phyloP scores from a whole-genome alignment of 148 eudicot species.

The Heliamphora exappendiculata region DNA sequence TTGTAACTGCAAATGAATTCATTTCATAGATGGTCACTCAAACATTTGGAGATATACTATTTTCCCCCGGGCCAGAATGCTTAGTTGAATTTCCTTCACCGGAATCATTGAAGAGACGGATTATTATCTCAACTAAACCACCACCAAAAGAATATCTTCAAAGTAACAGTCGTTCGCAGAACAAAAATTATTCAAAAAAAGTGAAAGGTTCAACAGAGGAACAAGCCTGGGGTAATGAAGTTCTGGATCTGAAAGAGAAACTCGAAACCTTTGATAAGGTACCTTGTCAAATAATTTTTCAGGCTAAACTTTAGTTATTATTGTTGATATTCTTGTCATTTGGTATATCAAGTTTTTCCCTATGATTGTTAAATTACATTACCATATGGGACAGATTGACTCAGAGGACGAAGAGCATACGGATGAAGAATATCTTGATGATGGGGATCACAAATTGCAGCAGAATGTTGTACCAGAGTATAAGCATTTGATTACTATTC shows the following conservation, averaged over 20 bases:
- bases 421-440: conserved; percentile 42
- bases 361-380: too few species aligned
- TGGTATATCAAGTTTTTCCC: background rate
- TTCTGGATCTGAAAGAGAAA: conserved; percentile 26
- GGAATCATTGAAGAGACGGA: conserved; percentile 43
- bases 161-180: conserved; percentile 34
- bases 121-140: conserved; percentile 91
- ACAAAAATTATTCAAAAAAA: conserved; percentile 27
- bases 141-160: conserved; percentile 74
- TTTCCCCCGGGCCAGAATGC: conserved; percentile 53
- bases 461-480: conserved; percentile 47
- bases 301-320: background rate
- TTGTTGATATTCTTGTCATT: background rate
- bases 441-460: conserved; percentile 30
- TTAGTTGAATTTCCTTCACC: conserved; percentile 85
- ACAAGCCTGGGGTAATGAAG: conserved; percentile 78
- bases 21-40: conserved; percentile 70
- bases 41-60: conserved; percentile 76
- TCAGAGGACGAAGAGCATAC: conserved; percentile 34
- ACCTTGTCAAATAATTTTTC: background rate
- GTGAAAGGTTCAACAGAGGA: conserved; percentile 38
- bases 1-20: too few species aligned
- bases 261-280: conserved; percentile 35
- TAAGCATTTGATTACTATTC: conserved; percentile 60
- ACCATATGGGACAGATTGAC: too few species aligned